phyloP scores from a whole-genome alignment of 2,329 filamentous ascomycete genomes.

The Xylaria arbuscula region DNA sequence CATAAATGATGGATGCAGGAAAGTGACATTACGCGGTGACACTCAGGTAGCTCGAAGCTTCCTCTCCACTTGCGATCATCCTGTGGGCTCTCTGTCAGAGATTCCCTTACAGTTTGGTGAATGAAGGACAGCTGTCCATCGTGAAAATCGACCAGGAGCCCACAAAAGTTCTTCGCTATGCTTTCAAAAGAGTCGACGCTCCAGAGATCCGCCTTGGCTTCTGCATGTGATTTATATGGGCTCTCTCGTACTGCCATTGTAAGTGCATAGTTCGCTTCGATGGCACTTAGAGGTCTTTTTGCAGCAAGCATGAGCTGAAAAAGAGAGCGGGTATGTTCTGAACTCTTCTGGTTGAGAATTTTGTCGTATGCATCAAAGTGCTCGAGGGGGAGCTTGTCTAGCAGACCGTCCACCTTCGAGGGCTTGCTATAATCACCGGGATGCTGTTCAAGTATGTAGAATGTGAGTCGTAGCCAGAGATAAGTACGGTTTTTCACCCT shows the following conservation, averaged over 20 bases:
- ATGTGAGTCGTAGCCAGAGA: constrained; percentile 22
- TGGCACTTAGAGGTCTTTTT: neutral
- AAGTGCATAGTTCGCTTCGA: constrained; percentile 18
- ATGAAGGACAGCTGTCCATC: constrained; percentile 24
- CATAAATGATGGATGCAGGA: constrained; percentile 6
- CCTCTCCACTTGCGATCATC: constrained; percentile 8
- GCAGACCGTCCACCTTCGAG: neutral
- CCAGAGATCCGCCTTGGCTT: neutral
- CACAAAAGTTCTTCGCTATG: constrained; percentile 13
- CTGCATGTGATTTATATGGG: neutral
- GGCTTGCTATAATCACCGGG: neutral
- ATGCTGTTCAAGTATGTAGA: constrained; percentile 6
- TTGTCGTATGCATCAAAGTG: constrained; percentile 18
- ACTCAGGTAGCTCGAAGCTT: constrained; percentile 11
- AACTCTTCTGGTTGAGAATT: constrained; percentile 5
- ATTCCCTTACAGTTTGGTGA: constrained; percentile 25
- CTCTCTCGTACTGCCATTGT: neutral
- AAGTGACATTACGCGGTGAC: constrained; percentile 1
- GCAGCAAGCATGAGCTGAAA: constrained; percentile 24
- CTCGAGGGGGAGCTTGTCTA: neutral
- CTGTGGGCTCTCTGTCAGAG: neutral
- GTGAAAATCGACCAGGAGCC: constrained; percentile 16
- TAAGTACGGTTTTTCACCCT: constrained; percentile 23
- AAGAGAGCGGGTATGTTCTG: neutral
- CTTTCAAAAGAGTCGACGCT: neutral